Evolutionary conservation across 2,329 filamentous ascomycete genomes (phyloP).

Genomic region (Penicillium sp.): DNA sequence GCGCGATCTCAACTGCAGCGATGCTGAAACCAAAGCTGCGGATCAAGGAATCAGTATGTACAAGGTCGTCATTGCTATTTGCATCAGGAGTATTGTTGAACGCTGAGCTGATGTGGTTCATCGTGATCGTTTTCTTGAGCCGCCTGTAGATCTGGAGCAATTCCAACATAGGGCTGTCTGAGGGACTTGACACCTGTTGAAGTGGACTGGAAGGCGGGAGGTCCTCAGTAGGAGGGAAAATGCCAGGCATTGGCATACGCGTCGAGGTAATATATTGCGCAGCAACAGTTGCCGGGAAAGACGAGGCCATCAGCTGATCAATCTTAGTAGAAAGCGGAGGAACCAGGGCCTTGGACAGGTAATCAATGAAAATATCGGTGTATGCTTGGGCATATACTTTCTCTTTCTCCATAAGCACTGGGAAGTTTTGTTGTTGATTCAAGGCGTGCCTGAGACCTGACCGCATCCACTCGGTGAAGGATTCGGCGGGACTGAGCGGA

Average conservation of each 20-base stretch:
- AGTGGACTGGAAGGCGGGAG: constrained; percentile 30
- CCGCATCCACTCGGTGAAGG: constrained; percentile 69
- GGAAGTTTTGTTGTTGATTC: constrained; percentile 50
- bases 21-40: constrained; percentile 75
- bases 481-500: constrained; percentile 58
- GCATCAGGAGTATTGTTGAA: constrained; percentile 47
- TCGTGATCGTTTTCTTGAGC: constrained; percentile 54
- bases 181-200: constrained; percentile 30
- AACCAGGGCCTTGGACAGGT: constrained; percentile 52
- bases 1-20: constrained; percentile 83
- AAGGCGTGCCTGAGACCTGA: constrained; percentile 54
- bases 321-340: constrained; percentile 48
- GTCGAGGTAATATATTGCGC: constrained; percentile 31
- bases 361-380: constrained; percentile 52
- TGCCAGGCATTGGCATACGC: constrained; percentile 39
- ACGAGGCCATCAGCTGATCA: constrained; percentile 32
- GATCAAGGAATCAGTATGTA: constrained; percentile 46
- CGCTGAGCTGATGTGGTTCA: constrained; percentile 51
- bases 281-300: constrained; percentile 25
- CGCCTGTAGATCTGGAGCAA: constrained; percentile 57
- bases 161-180: constrained; percentile 44
- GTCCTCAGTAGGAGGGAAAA: constrained; percentile 40
- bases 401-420: constrained; percentile 41
- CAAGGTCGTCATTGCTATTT: constrained; percentile 47
- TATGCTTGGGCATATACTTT: constrained; percentile 37